A percentile compares a stretch with the other conserved stretches of the same genome.
Conservation (phyloP, 768 basidiomycete genomes). For the Neoboletus subvelutipes region DNA sequence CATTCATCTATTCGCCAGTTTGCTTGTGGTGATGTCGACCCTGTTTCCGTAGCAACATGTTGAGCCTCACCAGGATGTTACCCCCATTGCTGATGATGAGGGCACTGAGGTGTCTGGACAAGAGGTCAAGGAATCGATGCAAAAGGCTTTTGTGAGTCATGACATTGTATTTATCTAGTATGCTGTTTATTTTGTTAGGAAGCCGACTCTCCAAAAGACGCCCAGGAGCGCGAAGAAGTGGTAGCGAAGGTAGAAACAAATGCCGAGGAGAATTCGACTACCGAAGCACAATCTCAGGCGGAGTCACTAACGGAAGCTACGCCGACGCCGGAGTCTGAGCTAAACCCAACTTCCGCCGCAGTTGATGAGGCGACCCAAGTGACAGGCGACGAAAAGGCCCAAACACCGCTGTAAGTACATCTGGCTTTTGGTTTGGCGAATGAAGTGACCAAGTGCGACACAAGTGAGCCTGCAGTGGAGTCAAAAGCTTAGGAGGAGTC, state of each 20-base stretch:
- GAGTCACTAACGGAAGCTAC: not conserved
- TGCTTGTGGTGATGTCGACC: not conserved
- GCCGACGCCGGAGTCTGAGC: slow-evolving; percentile 1
- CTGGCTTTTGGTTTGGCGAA: not conserved
- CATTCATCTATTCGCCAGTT: not conserved
- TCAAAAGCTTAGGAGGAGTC: slow-evolving; percentile 8
- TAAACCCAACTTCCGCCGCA: not conserved
- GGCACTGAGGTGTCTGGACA: slow-evolving; percentile 29
- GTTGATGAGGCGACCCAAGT: slow-evolving; percentile 3
- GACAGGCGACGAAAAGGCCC: slow-evolving; percentile 6
- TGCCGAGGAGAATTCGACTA: not conserved
- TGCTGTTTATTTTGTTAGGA: slow-evolving; percentile 20
- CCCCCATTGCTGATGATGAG: slow-evolving; percentile 30
- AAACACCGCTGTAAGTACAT: slow-evolving; percentile 18
- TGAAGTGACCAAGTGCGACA: slow-evolving; percentile 6
- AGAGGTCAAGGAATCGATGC: slow-evolving; percentile 33
- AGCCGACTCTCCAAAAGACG: slow-evolving; percentile 33
- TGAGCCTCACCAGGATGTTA: slow-evolving; percentile 8
- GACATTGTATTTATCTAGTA: not conserved
- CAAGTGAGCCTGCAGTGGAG: slow-evolving; percentile 1
- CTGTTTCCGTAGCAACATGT: slow-evolving; percentile 19
- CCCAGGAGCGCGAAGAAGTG: slow-evolving; percentile 28
- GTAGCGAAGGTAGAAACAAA: slow-evolving; percentile 8
- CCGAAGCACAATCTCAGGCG: not conserved
- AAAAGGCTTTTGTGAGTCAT: slow-evolving; percentile 25